Base-by-base conservation (phyloP, 768 basidiomycete species). In the Xerocomus potaroensis region DNA sequence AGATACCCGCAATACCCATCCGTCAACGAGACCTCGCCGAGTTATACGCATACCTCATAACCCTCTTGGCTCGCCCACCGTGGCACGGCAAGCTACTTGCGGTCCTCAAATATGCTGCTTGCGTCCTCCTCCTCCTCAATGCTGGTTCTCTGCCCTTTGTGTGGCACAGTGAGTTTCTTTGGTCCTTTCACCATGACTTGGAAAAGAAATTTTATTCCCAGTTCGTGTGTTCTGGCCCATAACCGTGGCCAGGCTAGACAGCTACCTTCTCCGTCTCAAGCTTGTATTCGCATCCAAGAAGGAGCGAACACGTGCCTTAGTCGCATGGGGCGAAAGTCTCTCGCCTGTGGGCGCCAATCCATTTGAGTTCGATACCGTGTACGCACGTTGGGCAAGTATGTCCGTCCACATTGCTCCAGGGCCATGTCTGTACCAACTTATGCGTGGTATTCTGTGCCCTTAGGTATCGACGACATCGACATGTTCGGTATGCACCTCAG, bases 391-490 rank as follows among this genome's bases (percentile, higher is more conserved):
- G 72, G 79, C 84, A 22, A 75, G 84, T 84, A 34, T n/a, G 49
- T 49, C 18, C 8, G n/a, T 24, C 21, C 18, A n/a, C 29, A 22
- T 31, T 24, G 3, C 31, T 10, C 9, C 9, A 14, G 14, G 10
- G 15, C 10, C 15, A n/a, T 32, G 18, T 27, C 1, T 15, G 15
- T 23, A 24, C 30, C 8, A 8, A 19, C 48, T 32, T 19, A 19
- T 31, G 30, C 4, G 22, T 4, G 12, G 32, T 27, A 10, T 5
- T 10, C 26, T 30, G 8, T n/a, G 1, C 23, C n/a, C 11, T 15
- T 18, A 85, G 84, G 73, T 46, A 54, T 81, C 7, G 87, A 90
- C 51, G 88, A 90, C 35, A 74, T 76, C 34, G 89, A 91, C 42
- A 18, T 52, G 40, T 64, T 63, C 82, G 81, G 56, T 80, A 86